These are phyloP conservation scores for Coelastrella sp. DNA, from an alignment of 139 green algal genomes.

Conservation along the genomic window DNA sequence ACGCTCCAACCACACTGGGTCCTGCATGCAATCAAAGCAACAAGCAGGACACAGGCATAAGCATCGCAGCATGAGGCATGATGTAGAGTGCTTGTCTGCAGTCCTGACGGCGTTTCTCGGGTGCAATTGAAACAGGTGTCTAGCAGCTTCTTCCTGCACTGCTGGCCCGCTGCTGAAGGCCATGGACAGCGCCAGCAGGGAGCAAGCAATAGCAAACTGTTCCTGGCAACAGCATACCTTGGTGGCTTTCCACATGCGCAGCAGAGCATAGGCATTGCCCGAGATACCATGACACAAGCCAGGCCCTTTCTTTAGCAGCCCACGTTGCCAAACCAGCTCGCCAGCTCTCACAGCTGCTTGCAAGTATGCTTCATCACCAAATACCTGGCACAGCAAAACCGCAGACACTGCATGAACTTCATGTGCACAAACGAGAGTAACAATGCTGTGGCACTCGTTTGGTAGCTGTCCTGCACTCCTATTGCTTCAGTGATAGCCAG, in stretches of 20 bases:
- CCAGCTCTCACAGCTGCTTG: slow-evolving; percentile 46
- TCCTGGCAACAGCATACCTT: neutral
- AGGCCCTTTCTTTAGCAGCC: slow-evolving; percentile 63
- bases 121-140: neutral
- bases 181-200: neutral
- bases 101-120: neutral
- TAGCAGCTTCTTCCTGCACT: neutral
- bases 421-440: no score
- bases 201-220: neutral
- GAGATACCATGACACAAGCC: slow-evolving; percentile 66
- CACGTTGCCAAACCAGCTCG: slow-evolving; percentile 61
- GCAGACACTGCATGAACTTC: neutral
- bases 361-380: slow-evolving; percentile 43
- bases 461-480: no score
- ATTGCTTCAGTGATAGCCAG: no score
- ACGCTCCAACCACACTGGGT: slow-evolving; percentile 45
- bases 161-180: neutral
- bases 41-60: neutral
- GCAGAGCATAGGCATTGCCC: slow-evolving; percentile 66
- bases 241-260: slow-evolving; percentile 50
- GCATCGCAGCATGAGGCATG: neutral
- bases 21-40: neutral
- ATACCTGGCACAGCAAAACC: slow-evolving; percentile 35
- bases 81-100: no score
- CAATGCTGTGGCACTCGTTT: no score